Conservation (phyloP, 495 filamentous ascomycete species). For the Penicillium herquei region DNA sequence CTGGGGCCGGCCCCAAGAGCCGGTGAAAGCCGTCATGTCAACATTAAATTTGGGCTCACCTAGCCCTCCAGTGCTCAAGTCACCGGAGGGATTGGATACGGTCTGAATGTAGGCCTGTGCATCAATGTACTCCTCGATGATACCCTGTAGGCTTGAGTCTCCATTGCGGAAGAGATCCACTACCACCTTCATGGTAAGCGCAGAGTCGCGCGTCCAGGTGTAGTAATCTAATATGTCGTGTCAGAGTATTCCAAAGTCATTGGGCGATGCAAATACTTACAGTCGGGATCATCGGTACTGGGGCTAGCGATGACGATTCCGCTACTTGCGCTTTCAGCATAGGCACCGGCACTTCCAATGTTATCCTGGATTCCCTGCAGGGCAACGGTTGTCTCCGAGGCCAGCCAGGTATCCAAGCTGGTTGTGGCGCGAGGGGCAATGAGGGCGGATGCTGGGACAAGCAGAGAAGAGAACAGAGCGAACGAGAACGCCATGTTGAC, state of each 20-base stretch:
- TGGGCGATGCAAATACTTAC: conserved; percentile 37
- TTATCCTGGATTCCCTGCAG: conserved; percentile 55
- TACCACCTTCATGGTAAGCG: conserved; percentile 59
- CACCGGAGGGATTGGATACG: conserved; percentile 47
- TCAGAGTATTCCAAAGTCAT: background rate
- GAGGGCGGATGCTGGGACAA: background rate
- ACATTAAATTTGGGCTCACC: conserved; percentile 64
- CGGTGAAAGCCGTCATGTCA: conserved; percentile 51
- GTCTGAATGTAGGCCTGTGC: conserved; percentile 61
- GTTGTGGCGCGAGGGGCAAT: background rate
- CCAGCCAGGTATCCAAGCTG: conserved; percentile 50
- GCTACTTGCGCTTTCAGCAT: conserved; percentile 41
- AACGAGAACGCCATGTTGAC: background rate
- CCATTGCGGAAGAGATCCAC: conserved; percentile 58
- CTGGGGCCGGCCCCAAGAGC: conserved; percentile 62
- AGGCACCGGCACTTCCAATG: conserved; percentile 54
- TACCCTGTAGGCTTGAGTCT: conserved; percentile 49
- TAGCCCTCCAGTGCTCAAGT: conserved; percentile 50
- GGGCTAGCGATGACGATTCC: conserved; percentile 65
- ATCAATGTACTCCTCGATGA: conserved; percentile 57
- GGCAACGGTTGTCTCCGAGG: conserved; percentile 50
- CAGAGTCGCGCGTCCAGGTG: conserved; percentile 73
- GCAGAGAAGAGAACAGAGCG: background rate
- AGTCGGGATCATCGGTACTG: conserved; percentile 56
- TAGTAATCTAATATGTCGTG: conserved; percentile 39